Base-by-base conservation (phyloP, 495 filamentous ascomycete genomes). In the Aspergillus nanangensis region DNA sequence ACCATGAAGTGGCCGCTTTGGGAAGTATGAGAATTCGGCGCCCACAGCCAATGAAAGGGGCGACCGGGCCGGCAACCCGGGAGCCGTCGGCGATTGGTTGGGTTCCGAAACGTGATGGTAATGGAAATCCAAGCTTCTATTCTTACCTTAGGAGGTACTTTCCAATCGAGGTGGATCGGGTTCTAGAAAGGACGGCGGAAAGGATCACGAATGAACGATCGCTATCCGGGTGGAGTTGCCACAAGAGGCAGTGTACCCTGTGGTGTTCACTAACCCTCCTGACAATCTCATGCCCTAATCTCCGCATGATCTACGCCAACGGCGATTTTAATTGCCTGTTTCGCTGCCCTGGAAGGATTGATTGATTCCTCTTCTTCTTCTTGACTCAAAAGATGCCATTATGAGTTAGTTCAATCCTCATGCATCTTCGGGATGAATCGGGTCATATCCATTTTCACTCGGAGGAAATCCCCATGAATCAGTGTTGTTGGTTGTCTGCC, bases 51-150 rank as follows among this genome's bases (percentile, higher is more conserved):
- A 52, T 52, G n/a, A 40, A 20, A 47, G 43, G 3, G 21, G 17
- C 49, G 24, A 52, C 49, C 49, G 49, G 49, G 44, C 49, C 49
- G 49, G 41, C 27, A 43, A 40, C 36, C 47, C 49, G 48, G 48
- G 43, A 42, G 42, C 29, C 38, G 27, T 51, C 48, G 49, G 48
- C 23, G 40, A 19, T 38, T 32, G 21, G 47, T 41, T 14, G 36
- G 25, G 24, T 44, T 34, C 41, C 41, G 41, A 45, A 40, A 21
- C 27, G 15, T 33, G 34, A 44, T 4, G 25, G 41, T 41, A 45
- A 50, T 39, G 42, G 41, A 50, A 41, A 45, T 37, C 24, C 33
- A 43, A 42, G 25, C 47, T 35, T 47, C 27, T 15, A 17, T 19
- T 22, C 43, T 31, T 19, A 38, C 33, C 25, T 7, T 24, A 11